Evolutionary conservation across 108 stramenopile genomes (phyloP), one percentile per base, ranked within the genome.

Genomic region (Conticribra weissflogii): DNA sequence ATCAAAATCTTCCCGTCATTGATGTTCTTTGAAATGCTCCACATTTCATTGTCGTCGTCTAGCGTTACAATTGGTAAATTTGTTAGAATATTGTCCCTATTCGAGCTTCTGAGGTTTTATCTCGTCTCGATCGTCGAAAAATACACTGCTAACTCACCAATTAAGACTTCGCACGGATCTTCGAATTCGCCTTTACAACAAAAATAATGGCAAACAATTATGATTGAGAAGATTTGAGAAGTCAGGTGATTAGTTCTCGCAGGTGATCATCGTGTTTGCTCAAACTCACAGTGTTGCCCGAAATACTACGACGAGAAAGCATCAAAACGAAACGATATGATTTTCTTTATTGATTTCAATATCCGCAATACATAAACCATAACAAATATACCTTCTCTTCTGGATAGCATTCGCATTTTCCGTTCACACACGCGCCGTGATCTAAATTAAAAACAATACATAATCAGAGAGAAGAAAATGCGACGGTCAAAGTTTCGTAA

Each of bases 101-200:
- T n/a, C n/a, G n/a, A n/a, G n/a, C n/a, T n/a, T n/a, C n/a, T n/a
- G n/a, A n/a, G n/a, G n/a, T n/a, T n/a, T n/a, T n/a, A n/a, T n/a
- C n/a, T n/a, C n/a, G n/a, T n/a, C n/a, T n/a, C n/a, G n/a, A n/a
- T n/a, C n/a, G n/a, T n/a, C n/a, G n/a, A n/a, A 16, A 22, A 21
- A 27, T 54, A 2, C 23, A 30, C 24, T 14, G 0, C 2, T 7
- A 45, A 3, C 1, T 48, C n/a, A 63, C 61, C 44, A 28, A 63
- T 63, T 12, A 63, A 28, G 27, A 5, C 14, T 3, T 25, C 21
- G 17, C 61, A 63, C 30, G 47, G 18, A 30, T 63, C 61, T 22
- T 49, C 47, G 19, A 49, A 63, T 22, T 63, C 61, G 27, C 61
- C n/a, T n/a, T n/a, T 49, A 63, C 46, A 47, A 19, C 30, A 17